Percentiles rank a stretch among this genome's conserved stretches.
These are phyloP conservation scores for Pleurotus pulmonarius DNA, from an alignment of 768 basidiomycete genomes.

Conservation along the genomic window DNA sequence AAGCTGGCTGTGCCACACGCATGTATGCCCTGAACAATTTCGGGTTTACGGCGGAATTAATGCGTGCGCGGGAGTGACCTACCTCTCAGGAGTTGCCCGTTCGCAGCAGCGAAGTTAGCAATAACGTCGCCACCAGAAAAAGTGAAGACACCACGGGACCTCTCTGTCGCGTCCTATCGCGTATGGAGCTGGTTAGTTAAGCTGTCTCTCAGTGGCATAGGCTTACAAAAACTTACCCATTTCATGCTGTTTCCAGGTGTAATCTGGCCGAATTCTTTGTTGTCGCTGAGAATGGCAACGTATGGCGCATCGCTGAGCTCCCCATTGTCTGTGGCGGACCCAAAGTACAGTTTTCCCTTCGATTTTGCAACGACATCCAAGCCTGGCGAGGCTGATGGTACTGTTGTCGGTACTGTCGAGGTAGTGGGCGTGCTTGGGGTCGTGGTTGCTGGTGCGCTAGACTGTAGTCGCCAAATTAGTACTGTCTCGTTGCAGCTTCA, in stretches of 20 bases:
- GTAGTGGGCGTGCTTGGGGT: constrained; percentile 6
- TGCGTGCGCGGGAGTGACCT: not conserved
- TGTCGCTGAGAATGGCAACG: constrained; percentile 30
- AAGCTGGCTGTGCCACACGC: constrained; percentile 42
- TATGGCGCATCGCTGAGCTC: constrained; percentile 38
- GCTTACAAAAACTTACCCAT: too few species aligned
- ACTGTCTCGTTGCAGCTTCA: too few species aligned
- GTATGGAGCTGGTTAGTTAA: not conserved
- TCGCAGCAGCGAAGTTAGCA: constrained; percentile 27
- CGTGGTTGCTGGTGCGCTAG: not conserved
- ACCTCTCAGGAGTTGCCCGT: constrained; percentile 34
- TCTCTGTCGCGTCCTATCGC: constrained; percentile 35
- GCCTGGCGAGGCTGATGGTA: constrained; percentile 14
- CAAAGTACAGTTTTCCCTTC: constrained; percentile 40
- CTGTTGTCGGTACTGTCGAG: constrained; percentile 16
- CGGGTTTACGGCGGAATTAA: not conserved
- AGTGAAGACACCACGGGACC: constrained; percentile 26
- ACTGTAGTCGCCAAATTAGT: not conserved
- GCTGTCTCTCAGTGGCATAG: too few species aligned
- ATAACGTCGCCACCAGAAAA: constrained; percentile 30
- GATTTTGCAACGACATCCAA: constrained; percentile 34
- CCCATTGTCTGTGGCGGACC: constrained; percentile 39
- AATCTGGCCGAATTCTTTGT: constrained; percentile 36
- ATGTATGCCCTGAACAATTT: constrained; percentile 23
- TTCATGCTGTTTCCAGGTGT: constrained; percentile 44